A percentile compares a stretch with the other conserved stretches of the same genome.
Evolutionary conservation across 495 filamentous ascomycete genomes (phyloP).

Genomic region (Lasiosphaeriaceae sp.): DNA sequence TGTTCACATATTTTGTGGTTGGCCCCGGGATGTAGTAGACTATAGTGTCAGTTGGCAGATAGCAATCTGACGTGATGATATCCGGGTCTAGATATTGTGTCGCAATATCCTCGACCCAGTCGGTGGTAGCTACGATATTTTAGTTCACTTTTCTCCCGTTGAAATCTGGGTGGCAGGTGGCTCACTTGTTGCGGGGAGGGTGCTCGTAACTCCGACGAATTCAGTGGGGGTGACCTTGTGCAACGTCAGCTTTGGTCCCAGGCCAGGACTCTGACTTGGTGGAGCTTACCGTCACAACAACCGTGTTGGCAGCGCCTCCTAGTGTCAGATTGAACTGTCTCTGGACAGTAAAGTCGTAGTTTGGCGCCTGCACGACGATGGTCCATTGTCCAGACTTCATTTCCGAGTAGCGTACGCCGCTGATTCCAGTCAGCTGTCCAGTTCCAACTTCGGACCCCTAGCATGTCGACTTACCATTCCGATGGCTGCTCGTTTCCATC

Average conservation of each 20-base stretch:
- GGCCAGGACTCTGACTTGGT: not conserved
- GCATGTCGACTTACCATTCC: slow-evolving; percentile 15
- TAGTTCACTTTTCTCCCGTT: not conserved
- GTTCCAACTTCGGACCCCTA: not conserved
- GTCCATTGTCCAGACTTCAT: slow-evolving; percentile 22
- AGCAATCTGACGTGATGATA: slow-evolving; percentile 18
- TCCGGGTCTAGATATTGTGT: slow-evolving; percentile 17
- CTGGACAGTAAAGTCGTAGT: slow-evolving; percentile 21
- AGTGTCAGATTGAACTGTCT: slow-evolving; percentile 22
- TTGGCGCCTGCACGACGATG: slow-evolving; percentile 21
- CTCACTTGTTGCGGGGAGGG: slow-evolving; percentile 17
- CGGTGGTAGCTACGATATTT: slow-evolving; percentile 13
- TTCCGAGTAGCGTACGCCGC: slow-evolving; percentile 19
- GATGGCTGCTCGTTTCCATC: slow-evolving; percentile 23
- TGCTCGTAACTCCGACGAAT: slow-evolving; percentile 18
- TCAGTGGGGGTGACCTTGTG: slow-evolving; percentile 23
- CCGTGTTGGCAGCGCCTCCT: slow-evolving; percentile 11
- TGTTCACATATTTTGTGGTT: slow-evolving; percentile 17
- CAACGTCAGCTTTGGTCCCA: not conserved
- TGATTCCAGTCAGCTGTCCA: not conserved
- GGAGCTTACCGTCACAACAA: slow-evolving; percentile 20
- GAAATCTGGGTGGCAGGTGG: not conserved
- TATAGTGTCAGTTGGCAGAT: slow-evolving; percentile 19
- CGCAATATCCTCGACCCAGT: slow-evolving; percentile 17
- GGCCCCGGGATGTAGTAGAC: slow-evolving; percentile 21